Evolutionary conservation across 495 filamentous ascomycete species (phyloP).

Genomic region (Trichoderma gamsii): DNA sequence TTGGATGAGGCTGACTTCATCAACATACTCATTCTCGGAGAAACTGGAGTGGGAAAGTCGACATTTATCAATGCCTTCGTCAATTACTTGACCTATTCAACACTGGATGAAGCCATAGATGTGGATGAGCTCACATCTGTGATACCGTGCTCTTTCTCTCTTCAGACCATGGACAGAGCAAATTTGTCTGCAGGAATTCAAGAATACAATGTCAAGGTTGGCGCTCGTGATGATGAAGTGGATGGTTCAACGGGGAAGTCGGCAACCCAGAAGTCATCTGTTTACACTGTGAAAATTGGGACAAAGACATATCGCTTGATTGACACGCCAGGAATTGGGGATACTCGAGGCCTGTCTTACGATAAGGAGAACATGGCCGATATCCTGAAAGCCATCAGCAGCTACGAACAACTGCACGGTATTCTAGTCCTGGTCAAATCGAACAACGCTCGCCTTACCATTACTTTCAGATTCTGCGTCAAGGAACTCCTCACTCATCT

Average conservation of each 20-base stretch:
- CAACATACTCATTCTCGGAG: slow-evolving; percentile 42
- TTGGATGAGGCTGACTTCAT: slow-evolving; percentile 26
- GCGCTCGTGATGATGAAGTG: slow-evolving; percentile 25
- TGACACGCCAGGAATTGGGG: slow-evolving; percentile 43
- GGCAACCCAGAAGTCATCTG: slow-evolving; percentile 35
- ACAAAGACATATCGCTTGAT: slow-evolving; percentile 32
- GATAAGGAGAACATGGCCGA: slow-evolving; percentile 42
- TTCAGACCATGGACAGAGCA: slow-evolving; percentile 25
- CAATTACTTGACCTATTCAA: slow-evolving; percentile 36
- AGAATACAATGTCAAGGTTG: slow-evolving; percentile 26
- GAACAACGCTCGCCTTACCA: slow-evolving; percentile 32
- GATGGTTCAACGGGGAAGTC: slow-evolving; percentile 34
- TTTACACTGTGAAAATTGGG: slow-evolving; percentile 29
- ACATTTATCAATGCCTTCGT: slow-evolving; percentile 44
- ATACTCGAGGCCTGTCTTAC: slow-evolving; percentile 31
- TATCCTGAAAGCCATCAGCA: slow-evolving; percentile 29
- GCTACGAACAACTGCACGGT: slow-evolving; percentile 36
- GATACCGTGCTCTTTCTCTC: slow-evolving; percentile 36
- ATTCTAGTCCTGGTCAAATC: slow-evolving; percentile 45
- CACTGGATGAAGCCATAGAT: slow-evolving; percentile 30
- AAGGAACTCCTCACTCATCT: slow-evolving; percentile 39
- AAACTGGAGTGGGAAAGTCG: slow-evolving; percentile 41
- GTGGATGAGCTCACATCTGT: slow-evolving; percentile 25
- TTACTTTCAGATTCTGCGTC: slow-evolving; percentile 37
- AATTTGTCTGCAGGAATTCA: slow-evolving; percentile 19